Conservation (phyloP, 1,284 basidiomycete species). For the Dichomitus squalens region DNA sequence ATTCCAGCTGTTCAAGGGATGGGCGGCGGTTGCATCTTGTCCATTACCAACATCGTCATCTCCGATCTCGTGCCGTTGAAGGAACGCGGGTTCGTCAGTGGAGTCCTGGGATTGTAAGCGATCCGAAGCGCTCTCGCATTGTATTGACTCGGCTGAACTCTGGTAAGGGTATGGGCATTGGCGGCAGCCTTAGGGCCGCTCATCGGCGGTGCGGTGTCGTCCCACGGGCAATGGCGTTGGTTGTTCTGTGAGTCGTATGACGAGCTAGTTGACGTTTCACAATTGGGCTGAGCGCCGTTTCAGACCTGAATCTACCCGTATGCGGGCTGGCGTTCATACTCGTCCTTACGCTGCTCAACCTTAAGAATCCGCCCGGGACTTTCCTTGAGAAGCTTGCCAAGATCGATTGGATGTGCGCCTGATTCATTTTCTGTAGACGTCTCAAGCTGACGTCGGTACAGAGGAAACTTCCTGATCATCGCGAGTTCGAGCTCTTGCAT, state of each 20-base stretch:
- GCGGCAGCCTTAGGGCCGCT: neutral
- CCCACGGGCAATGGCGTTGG: constrained; percentile 1
- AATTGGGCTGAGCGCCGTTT: no score
- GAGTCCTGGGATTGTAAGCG: constrained; percentile 24
- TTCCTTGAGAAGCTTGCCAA: constrained; percentile 30
- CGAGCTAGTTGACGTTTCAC: no score
- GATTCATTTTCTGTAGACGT: neutral
- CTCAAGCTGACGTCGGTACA: constrained; percentile 12
- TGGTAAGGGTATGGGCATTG: neutral
- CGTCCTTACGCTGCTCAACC: constrained; percentile 38
- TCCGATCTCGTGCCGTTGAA: constrained; percentile 44
- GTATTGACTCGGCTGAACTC: no score
- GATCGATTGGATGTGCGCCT: constrained; percentile 36
- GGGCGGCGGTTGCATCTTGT: constrained; percentile 43
- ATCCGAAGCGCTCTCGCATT: no score
- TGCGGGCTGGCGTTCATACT: constrained; percentile 37
- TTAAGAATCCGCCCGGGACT: constrained; percentile 36
- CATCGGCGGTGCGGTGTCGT: neutral
- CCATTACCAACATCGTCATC: constrained; percentile 41
- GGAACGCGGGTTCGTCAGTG: constrained; percentile 40
- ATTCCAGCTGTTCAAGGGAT: constrained; percentile 44
- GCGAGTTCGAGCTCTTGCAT: constrained; percentile 17
- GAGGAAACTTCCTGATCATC: constrained; percentile 22
- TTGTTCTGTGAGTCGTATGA: no score
- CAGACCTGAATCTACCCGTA: constrained; percentile 45